These are phyloP conservation scores for Silene latifolia DNA, from an alignment of 148 eudicot species.

Conservation along the genomic window DNA sequence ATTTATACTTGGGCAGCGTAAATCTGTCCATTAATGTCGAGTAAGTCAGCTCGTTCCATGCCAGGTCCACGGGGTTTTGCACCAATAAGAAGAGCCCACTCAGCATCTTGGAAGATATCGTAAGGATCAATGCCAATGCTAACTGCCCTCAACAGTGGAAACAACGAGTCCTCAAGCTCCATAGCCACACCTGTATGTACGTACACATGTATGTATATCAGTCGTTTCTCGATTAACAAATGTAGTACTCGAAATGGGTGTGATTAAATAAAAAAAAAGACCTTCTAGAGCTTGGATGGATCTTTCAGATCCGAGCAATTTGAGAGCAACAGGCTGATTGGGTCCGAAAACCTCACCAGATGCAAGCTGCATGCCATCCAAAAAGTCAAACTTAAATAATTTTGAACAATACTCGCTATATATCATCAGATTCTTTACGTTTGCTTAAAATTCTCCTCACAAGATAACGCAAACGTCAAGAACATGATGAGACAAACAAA, in stretches of 20 bases:
- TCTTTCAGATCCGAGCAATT: conserved; percentile 27
- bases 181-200: conserved; percentile 80
- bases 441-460: not conserved
- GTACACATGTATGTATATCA: not conserved
- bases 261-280: not conserved
- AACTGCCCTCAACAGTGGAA: conserved; percentile 85
- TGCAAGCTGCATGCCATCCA: conserved; percentile 54
- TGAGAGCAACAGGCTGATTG: conserved; percentile 80
- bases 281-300: conserved; percentile 5
- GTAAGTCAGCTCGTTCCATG: conserved; percentile 88
- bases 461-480: not conserved
- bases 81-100: conserved; percentile 97
- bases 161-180: conserved; percentile 96
- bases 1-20: conserved; percentile 76
- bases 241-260: no score
- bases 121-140: conserved; percentile 90
- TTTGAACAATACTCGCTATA: no score
- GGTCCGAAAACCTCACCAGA: conserved; percentile 91
- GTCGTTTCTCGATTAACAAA: not conserved
- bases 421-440: not conserved
- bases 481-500: not conserved
- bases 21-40: conserved; percentile 89
- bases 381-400: no score
- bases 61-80: conserved; percentile 99
- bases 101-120: conserved; percentile 86